Conservation (phyloP, 257 asterid species). For the Leptodermis oblonga region DNA sequence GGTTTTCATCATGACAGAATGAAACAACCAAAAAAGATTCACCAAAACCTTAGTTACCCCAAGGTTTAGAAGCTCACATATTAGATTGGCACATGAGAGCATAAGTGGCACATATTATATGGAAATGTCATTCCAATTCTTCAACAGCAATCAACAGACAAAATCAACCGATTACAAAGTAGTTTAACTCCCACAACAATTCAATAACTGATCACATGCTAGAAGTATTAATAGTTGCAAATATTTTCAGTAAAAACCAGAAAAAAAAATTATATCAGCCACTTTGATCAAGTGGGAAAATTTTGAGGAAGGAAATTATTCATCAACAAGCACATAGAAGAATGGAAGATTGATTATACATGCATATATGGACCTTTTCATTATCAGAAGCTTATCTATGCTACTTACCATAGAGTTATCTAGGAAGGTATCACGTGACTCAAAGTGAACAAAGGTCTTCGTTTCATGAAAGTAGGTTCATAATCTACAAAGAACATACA, state of each 20-base stretch:
- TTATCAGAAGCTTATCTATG: constrained; percentile 3
- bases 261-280: neutral
- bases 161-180: neutral
- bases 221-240: neutral
- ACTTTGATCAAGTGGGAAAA: constrained; percentile 4
- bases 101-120: neutral
- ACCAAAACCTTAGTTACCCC: neutral
- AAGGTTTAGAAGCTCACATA: neutral
- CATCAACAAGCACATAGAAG: neutral
- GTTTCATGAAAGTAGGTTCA: neutral
- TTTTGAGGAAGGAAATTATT: neutral
- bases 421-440: neutral
- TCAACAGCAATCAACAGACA: neutral
- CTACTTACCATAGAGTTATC: neutral
- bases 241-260: neutral
- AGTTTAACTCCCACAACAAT: neutral
- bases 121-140: neutral
- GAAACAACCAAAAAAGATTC: neutral
- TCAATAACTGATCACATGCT: neutral
- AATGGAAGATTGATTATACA: neutral
- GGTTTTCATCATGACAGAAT: too few species aligned
- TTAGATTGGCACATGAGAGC: neutral
- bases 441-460: neutral
- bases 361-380: neutral
- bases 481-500: neutral